Conservation (phyloP, 805 yeast species). For the Candida insectorum region DNA sequence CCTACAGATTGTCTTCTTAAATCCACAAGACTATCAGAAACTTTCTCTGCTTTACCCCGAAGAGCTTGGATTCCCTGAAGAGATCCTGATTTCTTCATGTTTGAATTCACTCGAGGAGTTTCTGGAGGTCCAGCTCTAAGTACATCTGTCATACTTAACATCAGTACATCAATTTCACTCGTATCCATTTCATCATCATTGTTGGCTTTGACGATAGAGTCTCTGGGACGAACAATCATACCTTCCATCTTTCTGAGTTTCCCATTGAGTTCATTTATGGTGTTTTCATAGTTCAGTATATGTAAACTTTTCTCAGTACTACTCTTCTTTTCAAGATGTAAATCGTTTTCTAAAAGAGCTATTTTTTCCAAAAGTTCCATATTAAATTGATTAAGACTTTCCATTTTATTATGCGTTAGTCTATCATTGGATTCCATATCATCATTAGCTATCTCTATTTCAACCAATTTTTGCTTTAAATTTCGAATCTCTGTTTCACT, state of each 20-base stretch:
- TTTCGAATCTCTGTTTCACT: conserved; percentile 17
- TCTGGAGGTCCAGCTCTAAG: conserved; percentile 24
- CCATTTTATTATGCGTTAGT: conserved; percentile 28
- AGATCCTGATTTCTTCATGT: conserved; percentile 24
- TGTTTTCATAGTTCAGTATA: conserved; percentile 30
- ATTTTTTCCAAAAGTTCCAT: conserved; percentile 40
- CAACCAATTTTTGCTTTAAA: conserved; percentile 30
- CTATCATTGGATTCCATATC: conserved; percentile 38
- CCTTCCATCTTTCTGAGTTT: conserved; percentile 3
- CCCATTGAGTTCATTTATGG: conserved; percentile 18
- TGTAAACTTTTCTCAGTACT: conserved; percentile 23
- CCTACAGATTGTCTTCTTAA: conserved; percentile 10
- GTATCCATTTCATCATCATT: not conserved
- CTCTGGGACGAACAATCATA: too few relatives aligned
- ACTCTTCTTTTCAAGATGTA: conserved; percentile 23
- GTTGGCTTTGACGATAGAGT: not conserved
- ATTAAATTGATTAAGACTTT: conserved; percentile 33
- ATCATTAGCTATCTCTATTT: conserved; percentile 43
- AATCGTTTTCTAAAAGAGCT: conserved; percentile 41
- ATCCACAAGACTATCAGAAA: conserved; percentile 9
- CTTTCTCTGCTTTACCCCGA: conserved; percentile 14
- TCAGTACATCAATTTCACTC: conserved; percentile 16
- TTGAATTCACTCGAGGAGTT: conserved; percentile 1
- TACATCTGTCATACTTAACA: conserved; percentile 23
- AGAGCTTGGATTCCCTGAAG: conserved; percentile 29